Evolutionary conservation across 1,139 yeast species (phyloP).

Genomic region (Blastobotrys aristatus): DNA sequence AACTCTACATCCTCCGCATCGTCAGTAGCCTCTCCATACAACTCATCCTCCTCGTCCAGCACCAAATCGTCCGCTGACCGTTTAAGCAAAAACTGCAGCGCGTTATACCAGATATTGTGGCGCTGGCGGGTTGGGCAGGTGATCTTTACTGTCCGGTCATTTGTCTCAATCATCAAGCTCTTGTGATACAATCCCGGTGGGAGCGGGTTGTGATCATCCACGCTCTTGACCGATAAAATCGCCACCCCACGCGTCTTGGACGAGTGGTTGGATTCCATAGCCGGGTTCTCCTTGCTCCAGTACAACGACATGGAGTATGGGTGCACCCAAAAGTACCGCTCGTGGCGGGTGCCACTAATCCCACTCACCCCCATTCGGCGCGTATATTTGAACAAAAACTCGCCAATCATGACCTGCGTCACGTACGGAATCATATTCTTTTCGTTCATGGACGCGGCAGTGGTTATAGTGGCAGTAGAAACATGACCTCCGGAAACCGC

Average conservation of each 20-base stretch:
- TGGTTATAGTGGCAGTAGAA: constrained; percentile 48
- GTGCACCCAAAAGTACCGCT: constrained; percentile 93
- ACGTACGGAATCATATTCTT: constrained; percentile 78
- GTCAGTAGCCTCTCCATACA: constrained; percentile 12
- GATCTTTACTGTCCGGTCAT: constrained; percentile 61
- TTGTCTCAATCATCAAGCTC: constrained; percentile 72
- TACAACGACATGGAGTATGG: constrained; percentile 88
- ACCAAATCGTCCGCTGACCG: constrained; percentile 60
- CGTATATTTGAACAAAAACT: constrained; percentile 79
- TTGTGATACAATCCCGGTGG: constrained; percentile 89
- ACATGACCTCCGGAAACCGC: background rate
- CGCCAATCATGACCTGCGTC: constrained; percentile 92
- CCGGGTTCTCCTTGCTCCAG: constrained; percentile 86
- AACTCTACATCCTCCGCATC: constrained; percentile 18
- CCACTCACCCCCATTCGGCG: constrained; percentile 70
- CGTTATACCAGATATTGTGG: constrained; percentile 89
- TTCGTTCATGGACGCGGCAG: constrained; percentile 62
- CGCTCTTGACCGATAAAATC: constrained; percentile 70
- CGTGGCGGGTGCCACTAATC: constrained; percentile 77
- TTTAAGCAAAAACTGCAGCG: constrained; percentile 69
- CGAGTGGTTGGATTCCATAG: constrained; percentile 53
- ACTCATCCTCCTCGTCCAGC: constrained; percentile 36
- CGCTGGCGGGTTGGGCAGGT: constrained; percentile 87
- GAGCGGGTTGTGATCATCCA: constrained; percentile 78
- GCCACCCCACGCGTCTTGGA: constrained; percentile 68